Evolutionary conservation across 306 rosid genomes (phyloP), one percentile per base, ranked within the genome.

Genomic region (Mucuna pruriens): DNA sequence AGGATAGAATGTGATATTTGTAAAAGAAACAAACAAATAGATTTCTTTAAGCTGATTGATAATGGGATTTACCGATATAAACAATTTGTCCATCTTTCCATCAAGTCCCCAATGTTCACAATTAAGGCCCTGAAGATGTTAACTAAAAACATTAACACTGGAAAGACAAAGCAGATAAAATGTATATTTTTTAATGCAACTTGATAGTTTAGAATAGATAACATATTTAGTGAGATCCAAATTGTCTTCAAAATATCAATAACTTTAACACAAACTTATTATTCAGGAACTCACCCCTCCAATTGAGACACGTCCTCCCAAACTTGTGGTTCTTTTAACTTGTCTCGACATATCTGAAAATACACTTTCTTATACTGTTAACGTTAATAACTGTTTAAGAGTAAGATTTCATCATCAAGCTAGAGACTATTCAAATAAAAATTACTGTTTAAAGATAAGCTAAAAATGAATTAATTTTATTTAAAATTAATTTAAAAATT

Each of bases 71-170:
- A 66, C 73, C 31, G n/a, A 52, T 67, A 67, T 67, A 67, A 40
- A 67, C 73, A 67, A 40, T 67, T 67, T 10, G 73, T 67, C 73
- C 73, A 67, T 34, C 73, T 67, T 19, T 67, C 73, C 73, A 67
- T 67, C 34, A 67, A 67, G 34, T 67, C 52, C 1, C 73, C 73
- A 0, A 67, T 67, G 73, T 40, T 67, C 19, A 67, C 73, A 67
- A 67, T 20, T 20, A 67, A 67, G 5, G 52, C 73, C 73, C 73
- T 66, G 34, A 34, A 7, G 2, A 17, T 2, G 70, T 46, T 3
- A 34, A 65, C 3, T 65, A 2, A 38, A 9, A 65, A 36, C 26
- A n/a, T 33, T 38, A 65, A 19, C 23, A 36, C 6, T 31, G 4
- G 29, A 0, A 58, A 23, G 34, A 11, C 7, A 25, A 0, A 25